phyloP scores from a whole-genome alignment of 225 moss, liverwort and hornwort genomes.

The Straminergon stramineum region DNA sequence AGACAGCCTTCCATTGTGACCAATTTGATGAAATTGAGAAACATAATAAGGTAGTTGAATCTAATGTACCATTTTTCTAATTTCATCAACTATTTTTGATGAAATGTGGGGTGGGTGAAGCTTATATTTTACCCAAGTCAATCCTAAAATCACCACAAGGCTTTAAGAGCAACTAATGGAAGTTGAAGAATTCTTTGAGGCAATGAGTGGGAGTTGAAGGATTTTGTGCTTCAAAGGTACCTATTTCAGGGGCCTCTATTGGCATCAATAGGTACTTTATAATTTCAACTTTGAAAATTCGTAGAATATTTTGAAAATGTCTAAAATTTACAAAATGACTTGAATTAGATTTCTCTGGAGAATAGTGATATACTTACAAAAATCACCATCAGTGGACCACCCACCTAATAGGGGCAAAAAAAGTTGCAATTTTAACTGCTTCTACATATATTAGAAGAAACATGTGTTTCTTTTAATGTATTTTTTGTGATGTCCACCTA shows the following conservation, averaged over 20 bases:
- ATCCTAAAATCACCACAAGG: background rate
- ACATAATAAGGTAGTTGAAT: background rate
- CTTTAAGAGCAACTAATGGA: background rate
- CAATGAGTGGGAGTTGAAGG: background rate
- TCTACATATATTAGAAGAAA: background rate
- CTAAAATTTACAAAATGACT: fast-evolving
- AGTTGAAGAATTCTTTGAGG: background rate
- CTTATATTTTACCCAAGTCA: fast-evolving
- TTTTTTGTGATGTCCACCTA: no score
- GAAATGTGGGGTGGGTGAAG: background rate
- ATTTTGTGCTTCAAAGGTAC: background rate
- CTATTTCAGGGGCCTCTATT: fast-evolving
- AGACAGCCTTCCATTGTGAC: background rate
- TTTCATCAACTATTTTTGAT: background rate
- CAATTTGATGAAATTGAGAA: background rate
- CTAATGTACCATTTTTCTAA: fast-evolving
- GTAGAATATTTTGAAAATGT: background rate
- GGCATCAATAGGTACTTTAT: background rate
- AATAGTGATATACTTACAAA: background rate
- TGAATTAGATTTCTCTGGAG: background rate
- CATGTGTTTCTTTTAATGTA: no score
- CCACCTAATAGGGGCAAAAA: background rate
- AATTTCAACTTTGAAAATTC: background rate
- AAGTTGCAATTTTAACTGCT: background rate
- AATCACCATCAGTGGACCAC: background rate